Percentiles rank a stretch among this genome's conserved stretches.
phyloP scores from a whole-genome alignment of 495 filamentous ascomycete species.

The Xylaria telfairii region DNA sequence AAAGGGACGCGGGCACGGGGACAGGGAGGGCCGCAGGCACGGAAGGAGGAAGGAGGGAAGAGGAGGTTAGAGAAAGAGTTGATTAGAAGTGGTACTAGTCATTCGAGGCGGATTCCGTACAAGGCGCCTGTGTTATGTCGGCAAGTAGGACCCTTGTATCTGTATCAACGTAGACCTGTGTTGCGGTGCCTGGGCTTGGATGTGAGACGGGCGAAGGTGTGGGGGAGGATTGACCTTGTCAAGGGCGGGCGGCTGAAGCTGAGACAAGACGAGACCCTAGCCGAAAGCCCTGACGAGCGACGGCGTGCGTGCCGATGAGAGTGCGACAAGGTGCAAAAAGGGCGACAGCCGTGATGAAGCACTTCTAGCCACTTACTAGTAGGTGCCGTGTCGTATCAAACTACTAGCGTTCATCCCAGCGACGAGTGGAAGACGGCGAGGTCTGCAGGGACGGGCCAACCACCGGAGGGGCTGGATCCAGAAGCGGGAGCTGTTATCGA shows the following conservation, averaged over 20 bases:
- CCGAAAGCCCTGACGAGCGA: constrained; percentile 23
- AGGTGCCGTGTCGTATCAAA: constrained; percentile 1
- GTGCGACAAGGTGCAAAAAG: constrained; percentile 23
- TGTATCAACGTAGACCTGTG: background rate
- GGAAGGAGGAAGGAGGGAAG: constrained; percentile 13
- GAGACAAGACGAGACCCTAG: constrained; percentile 35
- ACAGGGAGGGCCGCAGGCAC: constrained; percentile 12
- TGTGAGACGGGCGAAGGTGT: constrained; percentile 27
- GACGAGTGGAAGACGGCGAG: constrained; percentile 38
- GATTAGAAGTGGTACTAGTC: constrained; percentile 20
- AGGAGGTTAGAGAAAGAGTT: constrained; percentile 24
- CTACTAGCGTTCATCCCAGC: constrained; percentile 36
- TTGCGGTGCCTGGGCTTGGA: background rate
- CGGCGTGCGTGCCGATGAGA: constrained; percentile 24
- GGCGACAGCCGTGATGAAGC: constrained; percentile 28
- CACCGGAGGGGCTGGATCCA: constrained; percentile 38
- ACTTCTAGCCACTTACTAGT: constrained; percentile 35
- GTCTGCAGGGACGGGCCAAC: constrained; percentile 41
- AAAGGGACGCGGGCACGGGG: background rate
- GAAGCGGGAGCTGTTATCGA: constrained; percentile 40
- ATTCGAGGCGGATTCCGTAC: constrained; percentile 29
- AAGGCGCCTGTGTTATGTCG: constrained; percentile 6
- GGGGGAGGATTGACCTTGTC: constrained; percentile 35
- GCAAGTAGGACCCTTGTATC: background rate
- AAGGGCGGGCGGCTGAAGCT: constrained; percentile 39